Evolutionary conservation across 345 rosid genomes (phyloP).

Genomic region (Eucalyptus victrix): DNA sequence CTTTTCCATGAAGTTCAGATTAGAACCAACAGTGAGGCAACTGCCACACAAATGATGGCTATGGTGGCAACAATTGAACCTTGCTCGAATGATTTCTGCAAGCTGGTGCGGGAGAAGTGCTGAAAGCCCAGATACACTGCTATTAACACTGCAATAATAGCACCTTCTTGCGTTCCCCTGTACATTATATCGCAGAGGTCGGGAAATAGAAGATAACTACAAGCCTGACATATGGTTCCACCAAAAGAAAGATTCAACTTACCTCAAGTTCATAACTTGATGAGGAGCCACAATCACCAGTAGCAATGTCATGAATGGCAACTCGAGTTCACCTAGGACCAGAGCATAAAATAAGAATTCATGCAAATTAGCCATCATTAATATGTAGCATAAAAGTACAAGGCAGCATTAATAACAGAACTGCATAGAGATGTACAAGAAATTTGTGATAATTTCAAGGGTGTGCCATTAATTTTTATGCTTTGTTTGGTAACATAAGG

Average conservation of each 20-base stretch:
- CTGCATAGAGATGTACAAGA: not conserved
- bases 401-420: not conserved
- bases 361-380: not conserved
- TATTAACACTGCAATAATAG: constrained; percentile 26
- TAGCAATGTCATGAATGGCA: constrained; percentile 67
- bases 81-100: constrained; percentile 62
- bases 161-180: constrained; percentile 77
- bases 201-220: not conserved
- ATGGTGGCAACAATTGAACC: constrained; percentile 70
- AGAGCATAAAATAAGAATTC: not conserved
- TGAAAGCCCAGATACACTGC: constrained; percentile 73
- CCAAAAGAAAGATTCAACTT: not conserved
- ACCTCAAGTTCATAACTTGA: constrained; percentile 62
- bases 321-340: constrained; percentile 71
- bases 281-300: constrained; percentile 63
- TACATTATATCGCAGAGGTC: not conserved
- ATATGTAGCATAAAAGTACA: not conserved
- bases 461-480: not conserved
- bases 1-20: constrained; percentile 7
- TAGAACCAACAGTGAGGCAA: constrained; percentile 35
- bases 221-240: not conserved
- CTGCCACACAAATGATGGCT: constrained; percentile 38
- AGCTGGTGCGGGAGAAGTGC: constrained; percentile 69
- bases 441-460: not conserved
- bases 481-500: not conserved